Percentiles rank a stretch among this genome's conserved stretches.
These are phyloP conservation scores for Xylariomycetidae sp. DNA, from an alignment of 2,329 filamentous ascomycete genomes.

Conservation along the genomic window DNA sequence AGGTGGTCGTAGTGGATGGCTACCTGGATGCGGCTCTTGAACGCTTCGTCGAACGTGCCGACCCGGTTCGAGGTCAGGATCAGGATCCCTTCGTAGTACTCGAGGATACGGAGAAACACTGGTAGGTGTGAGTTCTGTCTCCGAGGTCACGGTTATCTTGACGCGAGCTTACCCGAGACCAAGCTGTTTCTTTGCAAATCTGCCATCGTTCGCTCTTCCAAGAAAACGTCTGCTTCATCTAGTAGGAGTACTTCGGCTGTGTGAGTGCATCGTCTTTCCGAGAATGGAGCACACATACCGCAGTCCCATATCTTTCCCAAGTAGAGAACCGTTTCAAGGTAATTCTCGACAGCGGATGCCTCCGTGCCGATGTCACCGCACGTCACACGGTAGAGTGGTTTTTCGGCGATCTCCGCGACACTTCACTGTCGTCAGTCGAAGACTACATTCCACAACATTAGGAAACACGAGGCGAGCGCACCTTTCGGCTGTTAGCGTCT, in stretches of 20 bases:
- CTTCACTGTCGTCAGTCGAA: neutral
- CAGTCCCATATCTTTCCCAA: slow-evolving; percentile 17
- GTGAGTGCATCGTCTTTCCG: neutral
- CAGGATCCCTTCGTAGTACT: slow-evolving; percentile 35
- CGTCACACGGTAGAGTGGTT: slow-evolving; percentile 14
- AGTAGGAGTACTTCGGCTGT: slow-evolving; percentile 6
- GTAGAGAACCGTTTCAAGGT: slow-evolving; percentile 12
- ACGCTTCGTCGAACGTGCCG: slow-evolving; percentile 17
- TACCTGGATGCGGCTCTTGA: slow-evolving; percentile 16
- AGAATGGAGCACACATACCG: neutral
- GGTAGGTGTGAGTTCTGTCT: neutral
- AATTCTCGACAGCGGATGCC: slow-evolving; percentile 12
- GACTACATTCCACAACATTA: neutral
- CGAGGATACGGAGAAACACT: slow-evolving; percentile 32
- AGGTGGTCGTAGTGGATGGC: slow-evolving; percentile 14
- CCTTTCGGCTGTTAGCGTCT: slow-evolving; percentile 14
- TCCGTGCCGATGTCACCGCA: slow-evolving; percentile 17
- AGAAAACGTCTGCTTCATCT: slow-evolving; percentile 10
- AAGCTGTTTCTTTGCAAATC: slow-evolving; percentile 15
- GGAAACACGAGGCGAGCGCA: neutral
- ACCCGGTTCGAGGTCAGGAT: slow-evolving; percentile 34
- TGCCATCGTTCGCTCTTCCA: slow-evolving; percentile 10
- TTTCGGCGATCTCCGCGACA: slow-evolving; percentile 14
- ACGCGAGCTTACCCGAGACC: slow-evolving; percentile 6
- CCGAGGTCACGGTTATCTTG: neutral